Base-by-base conservation (phyloP, 2,329 filamentous ascomycete species). In the Mycocentrospora acerina region DNA sequence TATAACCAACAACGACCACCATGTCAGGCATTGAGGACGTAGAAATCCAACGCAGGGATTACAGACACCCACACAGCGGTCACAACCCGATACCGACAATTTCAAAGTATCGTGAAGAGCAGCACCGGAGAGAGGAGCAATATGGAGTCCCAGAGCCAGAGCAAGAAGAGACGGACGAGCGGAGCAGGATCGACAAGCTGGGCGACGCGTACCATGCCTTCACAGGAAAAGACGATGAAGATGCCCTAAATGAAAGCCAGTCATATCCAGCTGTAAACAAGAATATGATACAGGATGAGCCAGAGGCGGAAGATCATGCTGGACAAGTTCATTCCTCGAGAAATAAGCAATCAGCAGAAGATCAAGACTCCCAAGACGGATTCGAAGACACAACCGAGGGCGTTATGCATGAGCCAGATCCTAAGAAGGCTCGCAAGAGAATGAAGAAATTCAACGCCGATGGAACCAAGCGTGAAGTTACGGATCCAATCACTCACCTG, bases 401-500 rank as follows among this genome's bases (percentile, higher is more conserved):
- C 11, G 51, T 55, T 4, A 44, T 66, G 16, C 50, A 46, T 11
- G 61, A 62, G 7, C 45, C 50, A 35, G 66, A 76, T 39, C 71
- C 74, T 1, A 73, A 71, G 51, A 63, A 72, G 44, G 69, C 71
- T 42, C 62, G 75, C 26, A 77, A 77, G 57, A 51, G 60, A 10
- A 71, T 77, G 69, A 75, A 77, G 55, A 71, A 76, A 41, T 67
- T 65, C 42, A 68, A 62, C 30, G 66, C 71, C 19, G 71, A 75
- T 40, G 67, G 71, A 19, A 71, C 73, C 17, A 73, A 75, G 41
- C 70, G 77, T 42, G 75, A 85, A 57, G 84, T 88, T 31, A 88
- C 83, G 1, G 85, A 88, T 55, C 84, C 84, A 0, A 76, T 88
- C 26, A 88, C 85, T 2, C 85, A 88, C 64, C 71, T 88, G 3